A percentile compares a stretch with the other conserved stretches of the same genome.
phyloP scores from a whole-genome alignment of 768 basidiomycete genomes.

The Auricularia cornea region DNA sequence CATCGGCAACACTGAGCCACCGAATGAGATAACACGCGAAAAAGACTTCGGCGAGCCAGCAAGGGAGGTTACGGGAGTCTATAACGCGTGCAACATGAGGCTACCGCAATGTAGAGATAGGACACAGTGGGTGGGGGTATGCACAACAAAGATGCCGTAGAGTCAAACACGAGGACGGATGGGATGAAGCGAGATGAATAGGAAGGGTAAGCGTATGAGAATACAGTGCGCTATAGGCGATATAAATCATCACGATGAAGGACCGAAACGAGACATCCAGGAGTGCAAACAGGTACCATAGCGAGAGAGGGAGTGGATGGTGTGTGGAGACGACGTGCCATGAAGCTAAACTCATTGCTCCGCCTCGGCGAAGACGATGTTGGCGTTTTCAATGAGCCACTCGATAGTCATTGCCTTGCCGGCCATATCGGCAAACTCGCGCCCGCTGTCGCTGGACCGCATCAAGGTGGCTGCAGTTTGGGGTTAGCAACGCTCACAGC shows the following conservation, averaged over 20 bases:
- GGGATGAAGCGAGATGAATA: background rate
- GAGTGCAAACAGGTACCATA: background rate
- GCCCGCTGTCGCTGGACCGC: constrained; percentile 74
- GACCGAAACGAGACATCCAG: background rate
- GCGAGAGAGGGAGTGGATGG: background rate
- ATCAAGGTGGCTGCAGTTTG: constrained; percentile 72
- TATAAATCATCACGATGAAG: background rate
- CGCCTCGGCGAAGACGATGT: constrained; percentile 34
- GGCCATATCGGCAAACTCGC: constrained; percentile 97
- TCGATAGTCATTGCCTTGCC: constrained; percentile 89
- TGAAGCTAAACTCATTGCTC: background rate
- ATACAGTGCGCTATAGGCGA: background rate
- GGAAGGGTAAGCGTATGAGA: background rate
- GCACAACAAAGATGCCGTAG: background rate
- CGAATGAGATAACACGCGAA: no score
- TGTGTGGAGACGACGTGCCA: background rate
- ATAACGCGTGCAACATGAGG: background rate
- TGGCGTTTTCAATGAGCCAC: constrained; percentile 90
- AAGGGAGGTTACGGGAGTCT: no score
- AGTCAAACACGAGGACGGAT: no score
- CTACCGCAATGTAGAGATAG: background rate
- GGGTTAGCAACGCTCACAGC: constrained; percentile 4
- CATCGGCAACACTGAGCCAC: no score
- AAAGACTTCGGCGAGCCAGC: no score
- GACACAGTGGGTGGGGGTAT: background rate